Percentiles rank a stretch among this genome's conserved stretches.
These are phyloP conservation scores for Cryptococcus hybrid DNA, from an alignment of 1,284 basidiomycete species.

Conservation along the genomic window DNA sequence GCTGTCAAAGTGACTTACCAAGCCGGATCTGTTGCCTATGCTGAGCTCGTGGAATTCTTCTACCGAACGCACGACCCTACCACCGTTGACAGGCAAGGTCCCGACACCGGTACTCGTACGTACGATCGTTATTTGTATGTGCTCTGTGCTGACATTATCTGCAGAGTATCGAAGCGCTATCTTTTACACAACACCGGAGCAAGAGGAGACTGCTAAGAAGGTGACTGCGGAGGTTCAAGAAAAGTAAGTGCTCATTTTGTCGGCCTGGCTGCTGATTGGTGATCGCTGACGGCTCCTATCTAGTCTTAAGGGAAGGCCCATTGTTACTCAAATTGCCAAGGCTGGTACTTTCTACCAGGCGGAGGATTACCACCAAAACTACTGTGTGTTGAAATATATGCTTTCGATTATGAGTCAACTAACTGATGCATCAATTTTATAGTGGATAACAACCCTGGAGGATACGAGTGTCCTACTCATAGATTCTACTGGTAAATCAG, in stretches of 20 bases:
- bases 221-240: conserved; percentile 83
- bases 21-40: conserved; percentile 71
- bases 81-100: conserved; percentile 72
- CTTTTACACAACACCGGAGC: conserved; percentile 75
- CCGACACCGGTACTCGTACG: conserved; percentile 67
- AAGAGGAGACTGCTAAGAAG: conserved; percentile 68
- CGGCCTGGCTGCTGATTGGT: neutral
- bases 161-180: conserved; percentile 91
- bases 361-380: conserved; percentile 81
- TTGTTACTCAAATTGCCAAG: conserved; percentile 70
- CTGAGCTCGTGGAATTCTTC: conserved; percentile 87
- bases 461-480: conserved; percentile 55
- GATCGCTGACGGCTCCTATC: conserved; percentile 2
- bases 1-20: conserved; percentile 83
- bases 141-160: neutral
- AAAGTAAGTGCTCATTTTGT: conserved; percentile 53
- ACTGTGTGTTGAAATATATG: conserved; percentile 46
- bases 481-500: conserved; percentile 48
- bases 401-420: too few relatives aligned
- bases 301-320: conserved; percentile 67
- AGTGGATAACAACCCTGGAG: conserved; percentile 51
- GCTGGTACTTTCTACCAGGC: conserved; percentile 76
- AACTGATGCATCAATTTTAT: too few relatives aligned
- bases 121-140: conserved; percentile 37
- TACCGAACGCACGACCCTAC: conserved; percentile 95